These are phyloP conservation scores for Carex sylvatica DNA, from an alignment of 202 grass and related monocot genomes.

Conservation along the genomic window DNA sequence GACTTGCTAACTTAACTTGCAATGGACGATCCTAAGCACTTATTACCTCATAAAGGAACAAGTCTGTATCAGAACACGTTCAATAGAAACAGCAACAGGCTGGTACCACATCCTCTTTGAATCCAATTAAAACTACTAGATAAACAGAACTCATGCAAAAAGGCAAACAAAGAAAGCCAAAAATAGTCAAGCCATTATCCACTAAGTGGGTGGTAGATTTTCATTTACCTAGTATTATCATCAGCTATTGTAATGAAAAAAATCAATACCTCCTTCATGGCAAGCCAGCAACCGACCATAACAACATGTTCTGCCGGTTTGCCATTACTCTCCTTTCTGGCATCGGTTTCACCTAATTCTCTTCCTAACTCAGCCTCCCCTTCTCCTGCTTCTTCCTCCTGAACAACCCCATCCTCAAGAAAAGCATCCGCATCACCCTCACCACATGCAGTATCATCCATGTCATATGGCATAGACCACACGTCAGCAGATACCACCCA, in stretches of 20 bases:
- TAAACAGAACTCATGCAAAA: not conserved
- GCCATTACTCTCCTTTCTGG: slow-evolving; percentile 35
- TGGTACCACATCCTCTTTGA: not conserved
- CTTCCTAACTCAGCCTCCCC: slow-evolving; percentile 26
- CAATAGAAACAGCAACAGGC: not conserved
- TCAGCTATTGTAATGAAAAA: slow-evolving; percentile 10
- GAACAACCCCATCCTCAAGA: slow-evolving; percentile 49
- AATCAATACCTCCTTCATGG: slow-evolving; percentile 87
- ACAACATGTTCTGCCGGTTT: slow-evolving; percentile 78
- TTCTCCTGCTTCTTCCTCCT: slow-evolving; percentile 44
- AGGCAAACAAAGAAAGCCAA: not conserved
- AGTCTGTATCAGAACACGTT: not conserved
- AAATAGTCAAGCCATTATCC: not conserved
- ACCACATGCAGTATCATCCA: slow-evolving; percentile 60
- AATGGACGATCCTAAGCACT: not conserved
- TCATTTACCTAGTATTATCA: not conserved
- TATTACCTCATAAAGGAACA: not conserved
- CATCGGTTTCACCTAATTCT: slow-evolving; percentile 8
- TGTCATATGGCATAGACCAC: slow-evolving; percentile 86
- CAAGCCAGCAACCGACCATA: slow-evolving; percentile 99
- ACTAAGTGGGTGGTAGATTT: not conserved
- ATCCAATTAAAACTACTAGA: not conserved
- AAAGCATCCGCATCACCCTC: slow-evolving; percentile 54
- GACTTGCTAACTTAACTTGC: slow-evolving; percentile 14
- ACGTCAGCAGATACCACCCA: slow-evolving; percentile 96